Conservation (phyloP, 768 basidiomycete genomes). For the Lentinus tigrinus region DNA sequence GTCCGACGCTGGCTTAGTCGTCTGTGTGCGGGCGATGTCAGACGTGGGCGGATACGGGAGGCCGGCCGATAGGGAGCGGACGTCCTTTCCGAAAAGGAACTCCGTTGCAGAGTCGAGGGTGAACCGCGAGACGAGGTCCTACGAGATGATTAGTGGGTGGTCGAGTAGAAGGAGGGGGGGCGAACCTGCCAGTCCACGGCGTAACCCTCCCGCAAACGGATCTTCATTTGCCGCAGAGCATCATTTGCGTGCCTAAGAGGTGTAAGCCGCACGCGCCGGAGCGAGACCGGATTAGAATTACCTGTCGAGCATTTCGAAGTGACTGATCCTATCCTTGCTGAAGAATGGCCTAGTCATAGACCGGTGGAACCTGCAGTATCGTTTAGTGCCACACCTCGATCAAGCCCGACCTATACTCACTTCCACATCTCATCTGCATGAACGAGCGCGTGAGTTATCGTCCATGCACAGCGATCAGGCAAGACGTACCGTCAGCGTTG, state of each 20-base stretch:
- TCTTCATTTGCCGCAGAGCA: slow-evolving; percentile 33
- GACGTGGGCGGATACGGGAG: slow-evolving; percentile 39
- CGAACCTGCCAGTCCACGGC: slow-evolving; percentile 42
- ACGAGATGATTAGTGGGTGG: slow-evolving; percentile 5
- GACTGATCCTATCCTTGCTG: slow-evolving; percentile 36
- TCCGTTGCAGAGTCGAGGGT: slow-evolving; percentile 18
- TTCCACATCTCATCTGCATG: slow-evolving; percentile 35
- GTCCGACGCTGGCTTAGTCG: slow-evolving; percentile 30
- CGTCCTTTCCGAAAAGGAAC: slow-evolving; percentile 41
- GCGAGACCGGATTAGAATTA: not conserved
- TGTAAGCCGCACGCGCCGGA: no score
- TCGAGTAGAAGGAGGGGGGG: not conserved
- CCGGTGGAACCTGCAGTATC: slow-evolving; percentile 36
- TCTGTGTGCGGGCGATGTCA: slow-evolving; percentile 18
- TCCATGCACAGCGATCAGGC: not conserved
- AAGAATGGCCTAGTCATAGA: slow-evolving; percentile 45
- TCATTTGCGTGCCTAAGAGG: slow-evolving; percentile 28
- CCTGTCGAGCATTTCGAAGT: slow-evolving; percentile 41
- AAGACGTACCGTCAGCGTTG: slow-evolving; percentile 37
- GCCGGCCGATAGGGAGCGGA: slow-evolving; percentile 35
- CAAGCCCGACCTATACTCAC: slow-evolving; percentile 16
- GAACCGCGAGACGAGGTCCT: slow-evolving; percentile 36
- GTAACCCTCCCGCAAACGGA: slow-evolving; percentile 33
- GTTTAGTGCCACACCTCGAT: no score
- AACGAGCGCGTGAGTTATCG: not conserved